Evolutionary conservation across 441 rosid species (phyloP), one percentile per base, ranked within the genome.

Genomic region (Populus hybrid): DNA sequence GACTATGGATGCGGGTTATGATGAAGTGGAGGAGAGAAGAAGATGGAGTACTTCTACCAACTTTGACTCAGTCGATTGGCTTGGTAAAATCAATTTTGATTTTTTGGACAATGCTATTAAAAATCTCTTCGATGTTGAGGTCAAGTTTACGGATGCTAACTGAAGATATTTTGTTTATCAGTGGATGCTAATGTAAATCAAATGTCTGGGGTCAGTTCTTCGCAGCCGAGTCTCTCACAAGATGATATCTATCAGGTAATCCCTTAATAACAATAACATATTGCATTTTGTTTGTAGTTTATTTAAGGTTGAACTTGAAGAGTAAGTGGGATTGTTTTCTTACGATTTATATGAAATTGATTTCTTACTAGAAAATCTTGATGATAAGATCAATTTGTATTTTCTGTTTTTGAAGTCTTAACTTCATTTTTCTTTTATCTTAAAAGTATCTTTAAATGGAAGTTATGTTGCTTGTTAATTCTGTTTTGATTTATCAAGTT

Each of bases 231-330:
- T 26, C 67, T 76, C 72, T 67, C 57, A 2, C 82, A 81, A 57
- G 83, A 82, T 69, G 80, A 82, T 75, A n/a, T 65, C 65, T 78
- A 76, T 79, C 87, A 75, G 86, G 92, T 86, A 80, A 70, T 40
- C 80, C 53, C 68, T 69, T 42, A 10, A 71, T 24, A 12, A 68
- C 5, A 67, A 61, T 78, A 28, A 46, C 57, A 32, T 10, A 14
- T 67, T 24, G 8, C 57, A 7, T 28, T 72, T 46, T 28, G 11
- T 70, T 57, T 36, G 20, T 14, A 34, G 61, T 28, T 70, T 69
- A 6, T 66, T 35, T 50, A 57, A 61, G 70, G 6, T 70, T 35
- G 82, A 73, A 36, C 64, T 72, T 34, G 35, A 18, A 8, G 66
- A 70, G 35, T 63, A 5, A 38, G 73, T 12, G 12, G 14, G 12